Evolutionary conservation across 257 asterid species (phyloP).

Genomic region (Nicotiana obtusifolia): DNA sequence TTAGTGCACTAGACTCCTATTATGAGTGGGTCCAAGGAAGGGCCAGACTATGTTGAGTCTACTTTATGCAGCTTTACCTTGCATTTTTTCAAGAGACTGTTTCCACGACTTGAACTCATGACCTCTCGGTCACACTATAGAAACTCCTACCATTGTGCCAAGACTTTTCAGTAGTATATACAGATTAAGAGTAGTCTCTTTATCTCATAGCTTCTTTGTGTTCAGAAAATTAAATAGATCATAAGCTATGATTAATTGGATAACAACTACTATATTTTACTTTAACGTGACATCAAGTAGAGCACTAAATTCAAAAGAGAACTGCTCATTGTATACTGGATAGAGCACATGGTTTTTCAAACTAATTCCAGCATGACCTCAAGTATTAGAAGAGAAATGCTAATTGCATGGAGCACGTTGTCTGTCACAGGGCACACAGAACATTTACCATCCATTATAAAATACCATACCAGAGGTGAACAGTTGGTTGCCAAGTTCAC

Average conservation of each 20-base stretch:
- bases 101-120: not conserved
- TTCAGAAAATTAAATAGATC: not conserved
- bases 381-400: not conserved
- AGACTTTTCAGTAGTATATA: not conserved
- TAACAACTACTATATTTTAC: not conserved
- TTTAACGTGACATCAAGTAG: not conserved
- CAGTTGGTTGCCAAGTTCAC: conserved; percentile 51
- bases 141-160: not conserved
- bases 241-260: not conserved
- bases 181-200: not conserved
- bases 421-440: not conserved
- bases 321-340: not conserved
- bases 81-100: not conserved
- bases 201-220: not conserved
- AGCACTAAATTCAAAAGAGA: conserved; percentile 1
- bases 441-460: not conserved
- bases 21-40: not conserved
- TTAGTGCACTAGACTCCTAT: not conserved
- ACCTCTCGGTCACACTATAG: not conserved
- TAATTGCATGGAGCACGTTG: not conserved
- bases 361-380: not conserved
- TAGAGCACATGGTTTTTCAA: not conserved
- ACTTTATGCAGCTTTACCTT: not conserved
- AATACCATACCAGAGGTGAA: conserved; percentile 64
- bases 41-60: not conserved